phyloP scores from a whole-genome alignment of 352 stramenopile genomes.

The Globisporangium nodosum region DNA sequence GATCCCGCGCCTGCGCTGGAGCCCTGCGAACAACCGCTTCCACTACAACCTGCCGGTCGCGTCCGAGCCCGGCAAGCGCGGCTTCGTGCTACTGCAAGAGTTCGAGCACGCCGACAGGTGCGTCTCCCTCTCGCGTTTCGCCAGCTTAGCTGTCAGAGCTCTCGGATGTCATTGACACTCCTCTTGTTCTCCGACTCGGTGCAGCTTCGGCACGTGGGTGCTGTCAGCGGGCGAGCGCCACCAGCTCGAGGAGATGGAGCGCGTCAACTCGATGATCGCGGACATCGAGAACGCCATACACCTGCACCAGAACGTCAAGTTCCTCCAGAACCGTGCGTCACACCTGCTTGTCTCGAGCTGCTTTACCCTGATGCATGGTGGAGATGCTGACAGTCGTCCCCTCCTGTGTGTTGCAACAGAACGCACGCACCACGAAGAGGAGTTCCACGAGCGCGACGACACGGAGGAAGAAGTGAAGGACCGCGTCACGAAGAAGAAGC shows the following conservation, averaged over 20 bases:
- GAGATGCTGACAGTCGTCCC: background rate
- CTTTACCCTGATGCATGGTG: background rate
- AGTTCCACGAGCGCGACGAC: constrained; percentile 49
- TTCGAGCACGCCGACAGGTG: constrained; percentile 51
- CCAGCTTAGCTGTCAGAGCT: background rate
- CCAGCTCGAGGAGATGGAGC: constrained; percentile 70
- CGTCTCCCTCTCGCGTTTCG: background rate
- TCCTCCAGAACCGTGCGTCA: constrained; percentile 42
- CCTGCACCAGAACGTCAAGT: constrained; percentile 49
- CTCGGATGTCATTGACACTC: background rate
- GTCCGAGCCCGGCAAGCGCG: constrained; percentile 45
- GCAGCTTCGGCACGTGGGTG: constrained; percentile 21
- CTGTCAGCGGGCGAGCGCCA: constrained; percentile 50
- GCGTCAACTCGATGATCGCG: constrained; percentile 63
- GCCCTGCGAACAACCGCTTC: constrained; percentile 66
- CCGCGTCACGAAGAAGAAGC: constrained; percentile 39
- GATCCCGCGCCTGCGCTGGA: constrained; percentile 72
- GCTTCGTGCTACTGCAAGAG: constrained; percentile 71
- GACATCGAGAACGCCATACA: constrained; percentile 67
- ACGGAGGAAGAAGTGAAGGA: constrained; percentile 51
- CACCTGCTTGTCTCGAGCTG: background rate
- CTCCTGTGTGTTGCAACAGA: constrained; percentile 12
- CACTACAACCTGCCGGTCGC: constrained; percentile 67
- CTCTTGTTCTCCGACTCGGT: background rate
- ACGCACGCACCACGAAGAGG: constrained; percentile 50